These are phyloP conservation scores for Auxenochlorella pyrenoidosa DNA, from an alignment of 139 green algal genomes.

Conservation along the genomic window DNA sequence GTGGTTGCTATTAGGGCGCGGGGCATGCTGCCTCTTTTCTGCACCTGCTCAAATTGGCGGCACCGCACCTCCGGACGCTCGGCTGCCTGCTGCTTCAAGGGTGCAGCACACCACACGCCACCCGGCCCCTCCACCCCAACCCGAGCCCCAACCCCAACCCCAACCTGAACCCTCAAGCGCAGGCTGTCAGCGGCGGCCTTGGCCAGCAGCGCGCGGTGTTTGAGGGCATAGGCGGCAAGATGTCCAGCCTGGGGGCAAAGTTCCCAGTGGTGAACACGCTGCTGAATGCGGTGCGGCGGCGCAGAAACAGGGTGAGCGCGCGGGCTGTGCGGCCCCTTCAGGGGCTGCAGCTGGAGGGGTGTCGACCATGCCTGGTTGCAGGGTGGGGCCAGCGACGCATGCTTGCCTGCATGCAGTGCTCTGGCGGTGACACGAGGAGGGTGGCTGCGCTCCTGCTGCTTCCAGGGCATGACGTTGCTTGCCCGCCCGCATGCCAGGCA, in stretches of 20 bases:
- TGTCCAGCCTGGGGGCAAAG: constrained; percentile 67
- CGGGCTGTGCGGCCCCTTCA: not conserved
- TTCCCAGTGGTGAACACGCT: constrained; percentile 91
- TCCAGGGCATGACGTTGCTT: not conserved
- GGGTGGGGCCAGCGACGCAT: too few relatives aligned
- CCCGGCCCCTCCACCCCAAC: not conserved
- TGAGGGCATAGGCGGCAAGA: constrained; percentile 62
- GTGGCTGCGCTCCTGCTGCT: not conserved
- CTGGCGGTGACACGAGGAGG: too few relatives aligned
- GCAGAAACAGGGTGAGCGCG: constrained; percentile 62
- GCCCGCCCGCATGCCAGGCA: too few relatives aligned
- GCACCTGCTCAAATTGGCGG: not conserved
- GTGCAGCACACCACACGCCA: not conserved
- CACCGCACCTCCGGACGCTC: too few relatives aligned
- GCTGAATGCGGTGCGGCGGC: constrained; percentile 85
- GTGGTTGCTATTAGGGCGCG: too few relatives aligned
- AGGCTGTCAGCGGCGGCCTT: constrained; percentile 72
- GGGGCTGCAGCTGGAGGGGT: not conserved
- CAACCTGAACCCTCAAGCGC: constrained; percentile 10
- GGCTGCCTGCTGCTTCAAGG: not conserved
- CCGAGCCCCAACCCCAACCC: not conserved
- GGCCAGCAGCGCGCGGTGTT: constrained; percentile 70
- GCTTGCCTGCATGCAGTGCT: not conserved
- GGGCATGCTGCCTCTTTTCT: not conserved
- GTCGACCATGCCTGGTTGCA: too few relatives aligned